phyloP scores from a whole-genome alignment of 179 eudicot species.

The Silene vulgaris region DNA sequence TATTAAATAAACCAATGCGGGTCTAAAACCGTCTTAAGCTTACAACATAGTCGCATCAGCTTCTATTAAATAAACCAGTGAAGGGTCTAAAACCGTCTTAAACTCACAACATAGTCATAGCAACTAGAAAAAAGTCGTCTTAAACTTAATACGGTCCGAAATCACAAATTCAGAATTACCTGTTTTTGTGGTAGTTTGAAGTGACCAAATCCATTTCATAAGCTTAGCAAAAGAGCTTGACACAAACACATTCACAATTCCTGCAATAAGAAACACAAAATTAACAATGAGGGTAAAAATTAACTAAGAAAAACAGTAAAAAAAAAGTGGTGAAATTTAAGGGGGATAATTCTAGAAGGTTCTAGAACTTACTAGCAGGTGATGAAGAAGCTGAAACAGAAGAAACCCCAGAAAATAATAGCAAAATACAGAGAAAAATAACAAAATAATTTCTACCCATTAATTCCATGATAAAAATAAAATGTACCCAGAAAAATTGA shows the following conservation, averaged over 20 bases:
- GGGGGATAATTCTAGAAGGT: neutral
- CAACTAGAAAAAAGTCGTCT: no score
- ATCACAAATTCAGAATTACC: conserved; percentile 30
- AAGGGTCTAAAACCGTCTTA: no score
- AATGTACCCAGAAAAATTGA: conserved; percentile 9
- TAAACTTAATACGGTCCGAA: no score
- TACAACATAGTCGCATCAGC: neutral
- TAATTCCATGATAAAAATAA: conserved; percentile 22
- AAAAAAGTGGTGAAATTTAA: neutral
- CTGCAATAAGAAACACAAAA: conserved; percentile 38
- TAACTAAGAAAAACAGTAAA: neutral
- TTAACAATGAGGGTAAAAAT: conserved; percentile 3
- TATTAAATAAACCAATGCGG: no score
- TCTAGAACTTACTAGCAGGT: conserved; percentile 62
- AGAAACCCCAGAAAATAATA: conserved; percentile 47
- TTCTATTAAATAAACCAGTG: neutral
- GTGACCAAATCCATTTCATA: conserved; percentile 84
- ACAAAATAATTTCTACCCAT: conserved; percentile 39
- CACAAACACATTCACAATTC: conserved; percentile 69
- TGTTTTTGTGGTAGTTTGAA: conserved; percentile 72
- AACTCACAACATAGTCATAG: no score
- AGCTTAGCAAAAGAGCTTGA: conserved; percentile 57
- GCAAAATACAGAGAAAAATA: conserved; percentile 33
- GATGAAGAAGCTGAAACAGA: conserved; percentile 59
- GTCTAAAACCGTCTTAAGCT: neutral